Evolutionary conservation across 768 basidiomycete species (phyloP), one percentile per base, ranked within the genome.

Genomic region (Mycena galericulata): DNA sequence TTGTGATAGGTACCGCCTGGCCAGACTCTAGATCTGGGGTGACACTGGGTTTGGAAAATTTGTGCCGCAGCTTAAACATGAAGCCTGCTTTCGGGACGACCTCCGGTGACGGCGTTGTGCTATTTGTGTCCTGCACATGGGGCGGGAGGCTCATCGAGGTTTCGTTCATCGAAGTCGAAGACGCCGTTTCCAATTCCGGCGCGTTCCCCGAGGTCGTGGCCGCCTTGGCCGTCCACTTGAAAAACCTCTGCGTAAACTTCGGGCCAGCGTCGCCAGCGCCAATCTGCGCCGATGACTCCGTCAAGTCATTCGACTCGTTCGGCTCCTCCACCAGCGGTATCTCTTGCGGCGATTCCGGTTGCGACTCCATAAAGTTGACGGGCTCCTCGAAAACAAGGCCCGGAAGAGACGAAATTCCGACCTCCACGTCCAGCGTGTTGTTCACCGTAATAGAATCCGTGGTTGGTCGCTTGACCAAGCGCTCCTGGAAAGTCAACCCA

Each of bases 1-100:
- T 27, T 30, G 27, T 4, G 12, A 22, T 11, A 22, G 6, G 36
- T 40, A 38, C 45, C n/a, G n/a, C n/a, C n/a, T n/a, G n/a, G n/a
- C n/a, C n/a, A 12, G 43, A 36, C 29, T 49, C 58, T 9, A 18
- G 34, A 51, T 50, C 38, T 10, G 49, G 36, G 12, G 30, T 12
- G 26, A 41, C 38, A 18, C 1, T 14, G 18, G 60, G 47, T 8
- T 50, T 62, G 26, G 49, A 62, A 20, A 62, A 41, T 32, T 62
- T 62, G 26, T 62, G 60, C 2, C 60, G 60, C 38, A 62, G 26
- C 24, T 62, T 51, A 11, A 47, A 20, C 8, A 51, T 62, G 60
- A 62, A 62, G 38, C 49, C 15, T 5, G 22, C 36, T 9, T 51
- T 40, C 30, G 60, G 49, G 46, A 34, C 4, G 11, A 29, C 26